phyloP scores from a whole-genome alignment of 2,329 filamentous ascomycete species.

The Talaromyces funiculosus region DNA sequence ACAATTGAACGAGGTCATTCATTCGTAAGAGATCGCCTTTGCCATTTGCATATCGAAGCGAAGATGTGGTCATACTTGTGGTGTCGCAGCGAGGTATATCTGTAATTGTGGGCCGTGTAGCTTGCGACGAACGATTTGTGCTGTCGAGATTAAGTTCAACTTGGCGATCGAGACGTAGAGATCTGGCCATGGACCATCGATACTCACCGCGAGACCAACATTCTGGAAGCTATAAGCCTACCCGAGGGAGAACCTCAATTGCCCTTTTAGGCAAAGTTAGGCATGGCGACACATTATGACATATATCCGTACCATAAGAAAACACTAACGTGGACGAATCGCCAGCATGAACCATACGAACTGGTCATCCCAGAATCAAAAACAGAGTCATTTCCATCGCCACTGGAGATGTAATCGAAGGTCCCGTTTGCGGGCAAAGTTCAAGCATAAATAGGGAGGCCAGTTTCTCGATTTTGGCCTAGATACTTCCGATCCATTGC shows the following conservation, averaged over 20 bases:
- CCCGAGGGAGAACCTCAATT: neutral
- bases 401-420: neutral
- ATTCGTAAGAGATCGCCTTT: neutral
- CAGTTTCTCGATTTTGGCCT: neutral
- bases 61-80: neutral
- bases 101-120: no score
- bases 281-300: neutral
- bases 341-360: constrained; percentile 1
- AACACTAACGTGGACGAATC: neutral
- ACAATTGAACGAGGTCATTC: neutral
- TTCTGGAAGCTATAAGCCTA: neutral
- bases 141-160: neutral
- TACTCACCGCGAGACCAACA: neutral
- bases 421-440: neutral
- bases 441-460: constrained; percentile 6
- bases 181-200: neutral
- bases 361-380: neutral
- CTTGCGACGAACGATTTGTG: neutral
- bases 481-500: neutral
- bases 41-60: neutral
- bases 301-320: neutral
- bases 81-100: neutral
- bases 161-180: neutral
- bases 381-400: neutral
- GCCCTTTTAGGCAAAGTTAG: neutral